phyloP scores from a whole-genome alignment of 345 rosid genomes.

The Excoecaria agallocha region DNA sequence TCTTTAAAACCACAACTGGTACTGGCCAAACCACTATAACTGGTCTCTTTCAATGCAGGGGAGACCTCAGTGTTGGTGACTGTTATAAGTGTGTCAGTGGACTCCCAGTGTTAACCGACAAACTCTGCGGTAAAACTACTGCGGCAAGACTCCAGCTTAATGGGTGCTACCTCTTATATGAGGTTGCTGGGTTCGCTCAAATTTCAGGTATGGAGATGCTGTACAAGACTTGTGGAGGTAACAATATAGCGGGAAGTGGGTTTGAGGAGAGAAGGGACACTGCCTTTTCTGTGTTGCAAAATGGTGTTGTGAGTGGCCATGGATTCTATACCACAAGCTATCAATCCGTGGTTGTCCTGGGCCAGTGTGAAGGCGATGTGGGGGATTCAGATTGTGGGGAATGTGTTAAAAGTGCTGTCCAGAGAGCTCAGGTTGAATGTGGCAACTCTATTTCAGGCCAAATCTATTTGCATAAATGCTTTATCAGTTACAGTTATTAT shows the following conservation, averaged over 20 bases:
- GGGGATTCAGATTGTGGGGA: conserved; percentile 92
- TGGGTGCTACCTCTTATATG: conserved; percentile 87
- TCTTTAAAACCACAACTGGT: conserved; percentile 81
- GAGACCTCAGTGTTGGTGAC: conserved; percentile 67
- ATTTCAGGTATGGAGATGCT: conserved; percentile 90
- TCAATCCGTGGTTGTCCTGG: conserved; percentile 65
- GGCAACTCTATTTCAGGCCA: conserved; percentile 81
- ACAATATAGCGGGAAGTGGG: conserved; percentile 61
- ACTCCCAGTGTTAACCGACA: conserved; percentile 68
- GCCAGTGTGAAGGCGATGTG: conserved; percentile 92
- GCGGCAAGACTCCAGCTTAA: conserved; percentile 81
- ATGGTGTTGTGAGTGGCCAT: conserved; percentile 67
- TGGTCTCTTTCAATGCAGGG: conserved; percentile 94
- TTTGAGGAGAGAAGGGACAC: conserved; percentile 85
- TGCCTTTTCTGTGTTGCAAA: conserved; percentile 61
- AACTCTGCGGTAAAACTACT: conserved; percentile 68
- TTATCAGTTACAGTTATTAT: conserved; percentile 67
- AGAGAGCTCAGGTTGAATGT: conserved; percentile 89
- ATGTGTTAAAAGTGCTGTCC: conserved; percentile 72
- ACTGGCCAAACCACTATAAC: conserved; percentile 66
- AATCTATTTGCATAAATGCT: conserved; percentile 86
- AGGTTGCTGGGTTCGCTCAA: conserved; percentile 75
- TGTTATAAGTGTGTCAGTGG: conserved; percentile 92
- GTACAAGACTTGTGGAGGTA: conserved; percentile 76
- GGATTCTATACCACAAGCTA: conserved; percentile 73